These are phyloP conservation scores for Prunus mongolica DNA, from an alignment of 306 rosid species.

Conservation along the genomic window DNA sequence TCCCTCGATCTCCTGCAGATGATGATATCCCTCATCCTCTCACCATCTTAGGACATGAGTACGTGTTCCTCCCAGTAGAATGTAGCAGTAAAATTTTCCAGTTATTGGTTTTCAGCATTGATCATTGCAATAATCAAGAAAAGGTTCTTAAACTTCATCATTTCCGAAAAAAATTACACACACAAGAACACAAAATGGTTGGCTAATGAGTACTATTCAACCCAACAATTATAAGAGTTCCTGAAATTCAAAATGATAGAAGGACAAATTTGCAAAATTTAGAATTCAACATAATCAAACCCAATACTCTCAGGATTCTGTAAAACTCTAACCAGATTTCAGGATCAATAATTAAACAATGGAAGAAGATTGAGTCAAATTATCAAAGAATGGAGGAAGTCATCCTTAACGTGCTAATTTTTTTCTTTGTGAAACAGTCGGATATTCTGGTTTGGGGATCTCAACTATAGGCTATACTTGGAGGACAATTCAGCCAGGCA, in stretches of 20 bases:
- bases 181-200: neutral
- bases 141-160: neutral
- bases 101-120: neutral
- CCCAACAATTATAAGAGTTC: neutral
- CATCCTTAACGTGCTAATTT: neutral
- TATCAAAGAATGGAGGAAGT: neutral
- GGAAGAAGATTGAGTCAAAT: neutral
- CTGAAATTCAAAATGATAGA: neutral
- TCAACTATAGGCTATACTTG: conserved; percentile 87
- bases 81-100: neutral
- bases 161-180: too few species aligned
- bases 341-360: neutral
- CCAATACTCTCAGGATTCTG: neutral
- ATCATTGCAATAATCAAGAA: neutral
- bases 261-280: neutral
- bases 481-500: conserved; percentile 74
- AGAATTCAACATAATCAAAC: neutral
- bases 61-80: conserved; percentile 34
- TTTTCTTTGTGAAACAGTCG: conserved; percentile 54
- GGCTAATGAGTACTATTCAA: neutral
- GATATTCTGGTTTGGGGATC: conserved; percentile 96
- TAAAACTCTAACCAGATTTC: neutral
- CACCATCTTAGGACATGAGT: conserved; percentile 88
- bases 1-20: conserved; percentile 40
- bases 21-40: conserved; percentile 49